Base-by-base conservation (phyloP, 352 stramenopile genomes). In the Elongisporangium anandrum region DNA sequence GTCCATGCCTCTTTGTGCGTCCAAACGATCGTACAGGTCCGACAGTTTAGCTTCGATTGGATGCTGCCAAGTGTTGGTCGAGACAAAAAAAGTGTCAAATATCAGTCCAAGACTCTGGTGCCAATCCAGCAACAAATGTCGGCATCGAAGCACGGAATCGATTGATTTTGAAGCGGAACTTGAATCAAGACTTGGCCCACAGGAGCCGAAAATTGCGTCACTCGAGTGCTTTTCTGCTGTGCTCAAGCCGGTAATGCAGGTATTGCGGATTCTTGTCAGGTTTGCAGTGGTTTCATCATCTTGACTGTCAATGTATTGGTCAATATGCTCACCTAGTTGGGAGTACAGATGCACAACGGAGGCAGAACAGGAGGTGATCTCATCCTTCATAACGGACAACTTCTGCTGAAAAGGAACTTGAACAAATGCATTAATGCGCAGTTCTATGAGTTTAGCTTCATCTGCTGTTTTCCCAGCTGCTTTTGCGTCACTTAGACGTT, bases 371-470 rank as follows among this genome's bases (percentile, higher is more conserved):
- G 49, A n/a, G 3, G 34, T 16, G 5, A 65, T 8, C 3, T 41
- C 21, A 6, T 62, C 47, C 52, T 67, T 23, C 16, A 73, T 23
- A 1, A 15, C 1, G 24, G 19, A 20, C 10, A 57, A 19, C 39
- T 62, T 50, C n/a, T 23, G 26, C 15, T 52, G 6, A n/a, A 79
- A 60, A 22, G 69, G 63, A 12, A 65, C 54, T 22, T 60, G 59
- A 10, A 77, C 63, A 2, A 73, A 39, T 5, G 61, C 68, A 7
- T 70, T 39, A 20, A 90, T 69, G 23, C 83, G 77, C 47, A 81
- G 68, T 55, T 90, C 83, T 3, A 89, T 67, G 24, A 87, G 68
- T 59, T 92, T 90, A 0, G 80, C 83, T 64, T 92, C 83, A 38
- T 92, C 83, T 5, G 83, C 80, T n/a, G 78, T 92, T 19, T 66